Conservation (phyloP, 192 early-diverging fungal species). For the Gorgonomyces haynaldii region DNA sequence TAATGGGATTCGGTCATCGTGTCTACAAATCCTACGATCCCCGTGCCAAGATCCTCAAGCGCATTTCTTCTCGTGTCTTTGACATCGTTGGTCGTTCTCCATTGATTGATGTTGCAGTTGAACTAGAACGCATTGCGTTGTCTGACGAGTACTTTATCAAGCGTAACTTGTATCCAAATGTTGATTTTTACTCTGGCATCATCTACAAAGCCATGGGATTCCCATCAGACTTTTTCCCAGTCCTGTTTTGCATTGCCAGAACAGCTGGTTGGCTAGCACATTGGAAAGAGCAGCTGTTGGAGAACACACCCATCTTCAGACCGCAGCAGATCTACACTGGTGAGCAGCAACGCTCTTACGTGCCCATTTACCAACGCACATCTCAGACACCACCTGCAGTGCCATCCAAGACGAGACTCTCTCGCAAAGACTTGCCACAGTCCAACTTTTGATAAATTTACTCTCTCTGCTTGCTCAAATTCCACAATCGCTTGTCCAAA, state of each 20-base stretch:
- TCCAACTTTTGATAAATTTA: slow-evolving; percentile 7
- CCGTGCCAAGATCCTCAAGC: slow-evolving; percentile 39
- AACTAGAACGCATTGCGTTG: slow-evolving; percentile 38
- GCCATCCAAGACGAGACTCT: not conserved
- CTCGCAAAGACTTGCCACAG: not conserved
- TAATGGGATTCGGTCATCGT: slow-evolving; percentile 55
- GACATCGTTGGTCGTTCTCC: slow-evolving; percentile 40
- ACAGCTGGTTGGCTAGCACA: slow-evolving; percentile 50
- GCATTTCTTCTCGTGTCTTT: slow-evolving; percentile 50
- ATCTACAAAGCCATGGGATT: slow-evolving; percentile 37
- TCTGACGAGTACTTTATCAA: slow-evolving; percentile 45
- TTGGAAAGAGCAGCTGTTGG: slow-evolving; percentile 34
- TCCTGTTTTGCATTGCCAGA: slow-evolving; percentile 28
- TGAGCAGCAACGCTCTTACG: slow-evolving; percentile 19
- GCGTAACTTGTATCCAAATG: slow-evolving; percentile 47
- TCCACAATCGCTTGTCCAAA: slow-evolving; percentile 22
- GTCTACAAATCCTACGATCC: slow-evolving; percentile 56
- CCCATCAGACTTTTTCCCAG: slow-evolving; percentile 51
- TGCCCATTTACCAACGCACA: slow-evolving; percentile 4
- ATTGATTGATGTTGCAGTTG: slow-evolving; percentile 50
- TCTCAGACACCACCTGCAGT: not conserved
- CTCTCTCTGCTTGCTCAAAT: slow-evolving; percentile 18
- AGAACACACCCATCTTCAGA: slow-evolving; percentile 50
- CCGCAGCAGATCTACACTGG: slow-evolving; percentile 53
- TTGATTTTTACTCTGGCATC: slow-evolving; percentile 39